phyloP scores from a whole-genome alignment of 1,139 yeast genomes.

The Suhomyces choctaworum region DNA sequence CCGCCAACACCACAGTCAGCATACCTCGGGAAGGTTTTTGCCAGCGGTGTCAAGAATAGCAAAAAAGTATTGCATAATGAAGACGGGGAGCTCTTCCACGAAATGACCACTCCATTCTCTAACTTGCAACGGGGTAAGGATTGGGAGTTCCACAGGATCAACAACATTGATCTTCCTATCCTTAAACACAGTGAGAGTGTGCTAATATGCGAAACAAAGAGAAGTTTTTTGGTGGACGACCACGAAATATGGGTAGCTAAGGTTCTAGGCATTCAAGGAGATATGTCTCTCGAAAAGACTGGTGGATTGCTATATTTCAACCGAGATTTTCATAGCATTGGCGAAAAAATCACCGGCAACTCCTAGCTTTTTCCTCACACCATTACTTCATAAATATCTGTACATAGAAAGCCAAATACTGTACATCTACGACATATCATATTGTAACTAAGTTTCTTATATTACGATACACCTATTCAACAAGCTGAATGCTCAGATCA shows the following conservation, averaged over 20 bases:
- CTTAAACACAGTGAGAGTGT: slow-evolving; percentile 60
- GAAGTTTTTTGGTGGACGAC: slow-evolving; percentile 62
- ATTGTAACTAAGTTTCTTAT: too few species aligned
- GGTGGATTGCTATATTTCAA: slow-evolving; percentile 71
- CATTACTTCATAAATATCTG: too few species aligned
- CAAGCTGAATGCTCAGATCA: too few species aligned
- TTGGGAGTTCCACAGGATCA: slow-evolving; percentile 26
- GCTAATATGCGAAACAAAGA: slow-evolving; percentile 59
- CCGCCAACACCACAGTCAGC: slow-evolving; percentile 58
- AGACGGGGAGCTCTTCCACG: slow-evolving; percentile 46
- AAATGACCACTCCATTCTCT: slow-evolving; percentile 53
- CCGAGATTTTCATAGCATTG: slow-evolving; percentile 60
- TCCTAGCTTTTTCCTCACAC: too few species aligned
- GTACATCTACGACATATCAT: too few species aligned
- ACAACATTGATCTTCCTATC: slow-evolving; percentile 51
- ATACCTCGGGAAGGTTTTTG: slow-evolving; percentile 56
- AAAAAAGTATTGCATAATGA: slow-evolving; percentile 18
- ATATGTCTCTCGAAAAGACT: slow-evolving; percentile 25
- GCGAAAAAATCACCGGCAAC: slow-evolving; percentile 39
- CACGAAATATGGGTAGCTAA: slow-evolving; percentile 88
- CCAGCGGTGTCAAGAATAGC: slow-evolving; percentile 50
- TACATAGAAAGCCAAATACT: too few species aligned
- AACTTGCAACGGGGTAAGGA: slow-evolving; percentile 26
- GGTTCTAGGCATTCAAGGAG: slow-evolving; percentile 53
- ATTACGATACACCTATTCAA: too few species aligned